Base-by-base conservation (phyloP, 768 basidiomycete genomes). In the Rhodotorula sphaerocarpa region DNA sequence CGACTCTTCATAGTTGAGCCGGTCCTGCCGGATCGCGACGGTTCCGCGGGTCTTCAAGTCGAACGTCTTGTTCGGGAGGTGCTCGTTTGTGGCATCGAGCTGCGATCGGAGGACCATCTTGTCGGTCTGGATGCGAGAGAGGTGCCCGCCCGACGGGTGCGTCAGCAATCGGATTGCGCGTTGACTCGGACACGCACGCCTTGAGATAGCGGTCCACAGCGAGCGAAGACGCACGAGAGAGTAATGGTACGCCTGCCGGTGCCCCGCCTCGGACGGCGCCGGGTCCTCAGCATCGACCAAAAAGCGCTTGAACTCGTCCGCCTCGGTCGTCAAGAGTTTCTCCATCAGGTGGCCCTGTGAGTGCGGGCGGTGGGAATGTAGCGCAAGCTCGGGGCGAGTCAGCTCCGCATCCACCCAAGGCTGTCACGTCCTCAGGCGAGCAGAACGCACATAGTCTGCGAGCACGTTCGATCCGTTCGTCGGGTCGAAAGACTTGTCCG, bases 1-100 rank as follows among this genome's bases (percentile, higher is more conserved):
- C 67, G 86, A 86, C 74, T 87, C 61, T 46, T 51, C 81, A 69
- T 82, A 87, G 74, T 97, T 96, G 57, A 90, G 78, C 16, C 86
- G 76, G 73, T 97, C 93, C 73, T 87, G 77, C 3, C 93, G 84
- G 50, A 96, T 84, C 0, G 88, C 83, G 30, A 89, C 75, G 36
- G 84, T 86, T 0, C 90, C 91, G 50, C 93, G 82, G 0, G 93
- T 96, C 76, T 99, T 99, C 76, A 97, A 84, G 73, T 99, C 93
- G 70, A 99, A 99, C 1, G 92, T 84, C 33, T 90, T 90, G 1
- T 84, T 85, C 7, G 92, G 92, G 34, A 97, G 77, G 46, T 87
- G 80, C 18, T 76, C 69, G 71, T 96, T 88, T 2, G 83, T 77
- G 69, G 91, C 90, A 72, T 99, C 93, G 10, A 99, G 80, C 74